Percentiles rank a stretch among this genome's conserved stretches.
phyloP scores from a whole-genome alignment of 2,329 filamentous ascomycete species.

The Xylariales sp. region DNA sequence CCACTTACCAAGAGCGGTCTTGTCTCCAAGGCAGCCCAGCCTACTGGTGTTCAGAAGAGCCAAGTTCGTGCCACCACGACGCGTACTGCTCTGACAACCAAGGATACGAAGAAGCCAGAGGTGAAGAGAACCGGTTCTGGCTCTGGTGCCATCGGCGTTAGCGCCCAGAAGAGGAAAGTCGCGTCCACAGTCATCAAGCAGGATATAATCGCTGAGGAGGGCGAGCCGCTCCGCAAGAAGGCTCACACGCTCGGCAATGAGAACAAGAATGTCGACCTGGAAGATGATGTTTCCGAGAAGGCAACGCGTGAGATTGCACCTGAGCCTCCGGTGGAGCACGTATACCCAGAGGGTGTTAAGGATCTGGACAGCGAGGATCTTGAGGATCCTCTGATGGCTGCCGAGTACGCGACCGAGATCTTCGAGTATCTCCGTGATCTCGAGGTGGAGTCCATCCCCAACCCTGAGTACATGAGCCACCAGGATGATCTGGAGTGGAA shows the following conservation, averaged over 20 bases:
- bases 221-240: conserved; percentile 68
- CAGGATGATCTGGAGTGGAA: conserved; percentile 97
- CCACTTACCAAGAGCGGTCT: conserved; percentile 60
- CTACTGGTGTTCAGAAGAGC: conserved; percentile 76
- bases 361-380: conserved; percentile 82
- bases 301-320: conserved; percentile 20
- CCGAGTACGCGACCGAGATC: conserved; percentile 95
- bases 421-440: conserved; percentile 92
- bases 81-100: conserved; percentile 59
- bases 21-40: conserved; percentile 75
- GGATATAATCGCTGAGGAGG: conserved; percentile 54
- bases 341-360: conserved; percentile 39
- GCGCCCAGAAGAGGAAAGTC: conserved; percentile 64
- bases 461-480: conserved; percentile 91
- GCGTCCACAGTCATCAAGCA: conserved; percentile 55
- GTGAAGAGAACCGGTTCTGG: conserved; percentile 71
- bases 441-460: conserved; percentile 74
- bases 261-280: conserved; percentile 27
- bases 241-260: conserved; percentile 44
- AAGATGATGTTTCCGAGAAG: conserved; percentile 27
- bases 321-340: conserved; percentile 11
- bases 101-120: conserved; percentile 66
- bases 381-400: conserved; percentile 95
- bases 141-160: conserved; percentile 59
- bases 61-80: conserved; percentile 51